phyloP scores from a whole-genome alignment of 2,329 filamentous ascomycete species.

The Aspergillus fischeri region DNA sequence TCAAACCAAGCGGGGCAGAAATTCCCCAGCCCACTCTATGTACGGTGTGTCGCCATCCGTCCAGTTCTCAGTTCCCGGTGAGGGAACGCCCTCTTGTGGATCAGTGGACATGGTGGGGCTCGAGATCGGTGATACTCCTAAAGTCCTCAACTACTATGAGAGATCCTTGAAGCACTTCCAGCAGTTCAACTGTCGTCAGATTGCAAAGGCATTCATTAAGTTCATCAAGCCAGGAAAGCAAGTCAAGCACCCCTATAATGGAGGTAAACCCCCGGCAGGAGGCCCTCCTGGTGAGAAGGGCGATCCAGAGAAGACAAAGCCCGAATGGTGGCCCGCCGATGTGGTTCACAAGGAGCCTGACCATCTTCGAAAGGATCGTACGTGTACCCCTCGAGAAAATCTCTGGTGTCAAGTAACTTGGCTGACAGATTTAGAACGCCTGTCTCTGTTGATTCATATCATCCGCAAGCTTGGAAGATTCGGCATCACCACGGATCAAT shows the following conservation, averaged over 20 bases:
- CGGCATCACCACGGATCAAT: constrained; percentile 36
- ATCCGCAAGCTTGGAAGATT: constrained; percentile 34
- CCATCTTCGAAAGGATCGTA: constrained; percentile 45
- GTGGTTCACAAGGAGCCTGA: constrained; percentile 48
- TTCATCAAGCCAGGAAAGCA: constrained; percentile 47
- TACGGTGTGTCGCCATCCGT: constrained; percentile 17
- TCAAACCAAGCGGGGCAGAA: constrained; percentile 28
- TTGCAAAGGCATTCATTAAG: constrained; percentile 46
- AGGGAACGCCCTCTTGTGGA: constrained; percentile 17
- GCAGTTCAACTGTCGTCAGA: constrained; percentile 43
- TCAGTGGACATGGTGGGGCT: constrained; percentile 26
- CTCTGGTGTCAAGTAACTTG: not conserved
- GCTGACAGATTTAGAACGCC: constrained; percentile 25
- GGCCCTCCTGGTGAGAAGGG: constrained; percentile 35
- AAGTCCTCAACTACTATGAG: constrained; percentile 38
- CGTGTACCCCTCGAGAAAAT: constrained; percentile 11
- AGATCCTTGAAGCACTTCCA: constrained; percentile 41
- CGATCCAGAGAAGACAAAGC: constrained; percentile 44
- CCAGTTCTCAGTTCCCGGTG: constrained; percentile 20
- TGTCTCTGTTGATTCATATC: constrained; percentile 39
- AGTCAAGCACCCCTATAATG: constrained; percentile 47
- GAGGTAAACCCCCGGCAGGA: constrained; percentile 33
- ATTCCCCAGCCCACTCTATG: constrained; percentile 14
- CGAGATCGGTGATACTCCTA: constrained; percentile 37
- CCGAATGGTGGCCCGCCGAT: constrained; percentile 42